Evolutionary conservation across 1,284 basidiomycete genomes (phyloP), one percentile per base, ranked within the genome.

Genomic region (Ceratobasidium sp.): DNA sequence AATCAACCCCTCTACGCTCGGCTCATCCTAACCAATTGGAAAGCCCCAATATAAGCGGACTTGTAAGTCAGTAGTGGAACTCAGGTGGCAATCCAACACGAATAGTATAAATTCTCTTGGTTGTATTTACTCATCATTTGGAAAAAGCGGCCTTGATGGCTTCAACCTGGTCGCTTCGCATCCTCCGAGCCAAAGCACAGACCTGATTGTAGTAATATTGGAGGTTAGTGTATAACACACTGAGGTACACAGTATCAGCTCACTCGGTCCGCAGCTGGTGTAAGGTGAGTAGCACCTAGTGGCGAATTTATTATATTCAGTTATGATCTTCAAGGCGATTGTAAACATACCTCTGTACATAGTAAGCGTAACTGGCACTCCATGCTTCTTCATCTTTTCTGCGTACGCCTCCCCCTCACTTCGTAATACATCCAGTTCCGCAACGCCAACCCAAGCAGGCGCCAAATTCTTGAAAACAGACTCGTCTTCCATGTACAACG

Each of bases 391-490:
- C 82, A 94, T 83, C 83, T 90, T 92, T 80, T 91, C 87, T 0
- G 88, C 92, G 81, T 92, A 94, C 26, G 86, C 87, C 1, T 92
- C 85, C 0, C 91, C 93, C 82, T 94, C 93, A 55, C 90, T 90
- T 60, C 88, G 86, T 78, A 94, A 85, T 66, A 94, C 89, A 83
- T 94, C 93, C 46, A 91, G 83, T 83, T 93, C 93, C 4, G 88
- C 88, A 1, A 94, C 88, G 0, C 85, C 90, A 70, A 94, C 89
- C 89, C 90, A 93, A 1, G 91, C 88, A 20, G 87, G 88, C 0
- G 92, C 89, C 1, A 89, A 84, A 79, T 87, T 88, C 55, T 83
- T 83, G 79, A 94, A 84, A 39, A 89, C 83, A 33, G 88, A 87
- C 3, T 89, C 87, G 0, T 92, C 90, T 1, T 92, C 92, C 39